Evolutionary conservation across 116 monocot genomes (phyloP), one percentile per base, ranked within the genome.

Genomic region (Cymodocea nodosa): DNA sequence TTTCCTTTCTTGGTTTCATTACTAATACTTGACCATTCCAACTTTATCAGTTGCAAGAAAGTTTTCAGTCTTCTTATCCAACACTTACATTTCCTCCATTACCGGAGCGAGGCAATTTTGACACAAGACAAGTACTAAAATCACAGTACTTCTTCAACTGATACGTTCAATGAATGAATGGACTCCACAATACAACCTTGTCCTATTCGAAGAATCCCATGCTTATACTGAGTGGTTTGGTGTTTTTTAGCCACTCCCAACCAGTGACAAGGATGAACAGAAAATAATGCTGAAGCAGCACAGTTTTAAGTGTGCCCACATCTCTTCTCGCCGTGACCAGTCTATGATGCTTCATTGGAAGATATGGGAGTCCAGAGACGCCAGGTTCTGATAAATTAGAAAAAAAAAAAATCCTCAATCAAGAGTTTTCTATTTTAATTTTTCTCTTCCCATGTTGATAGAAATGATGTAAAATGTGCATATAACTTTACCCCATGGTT

Each of bases 141-240:
- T 89, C 93, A 57, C 74, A 85, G 30, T 93, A 93, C 69, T 93
- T 93, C 67, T 93, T 93, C 83, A 93, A 93, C 73, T 93, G 72
- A 92, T 36, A 60, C 16, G 34, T 62, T 36, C 15, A 8, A 11
- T 18, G 5, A 10, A 18, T 37, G 37, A n/a, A 7, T 9, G 23
- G 11, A 44, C 39, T 39, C 9, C 39, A 39, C 39, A 9, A 39
- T 9, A 39, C 12, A 44, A 20, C 20, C 54, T 54, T 17, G 0
- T 54, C 54, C 2, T 17, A 18, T 20, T 17, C n/a, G 54, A 54
- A 54, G 20, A 2, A 54, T 54, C 16, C 54, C 18, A 54, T 54
- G 54, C 19, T 16, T 54, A 15, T 44, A 44, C 44, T 44, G 44
- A 44, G 12, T 54, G 54, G 20, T 54, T 54, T 54, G 54, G 54